Conservation (phyloP, 257 asterid genomes). For the Ocimum tenuiflorum region DNA sequence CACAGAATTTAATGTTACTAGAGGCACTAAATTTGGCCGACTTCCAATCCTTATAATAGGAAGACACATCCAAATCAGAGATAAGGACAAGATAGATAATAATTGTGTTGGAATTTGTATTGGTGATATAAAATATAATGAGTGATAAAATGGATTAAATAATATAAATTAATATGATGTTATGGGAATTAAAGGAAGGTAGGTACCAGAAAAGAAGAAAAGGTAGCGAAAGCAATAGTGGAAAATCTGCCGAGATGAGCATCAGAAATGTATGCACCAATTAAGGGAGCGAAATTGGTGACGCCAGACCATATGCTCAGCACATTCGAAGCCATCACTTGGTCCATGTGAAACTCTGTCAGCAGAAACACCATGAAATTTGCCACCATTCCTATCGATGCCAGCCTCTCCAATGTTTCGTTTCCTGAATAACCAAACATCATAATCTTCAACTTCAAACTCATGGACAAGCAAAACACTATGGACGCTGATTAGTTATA, state of each 20-base stretch:
- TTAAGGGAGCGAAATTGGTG: slow-evolving; percentile 50
- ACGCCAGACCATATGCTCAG: slow-evolving; percentile 51
- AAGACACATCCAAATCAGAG: too few species aligned
- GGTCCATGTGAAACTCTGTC: slow-evolving; percentile 63
- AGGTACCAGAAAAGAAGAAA: slow-evolving; percentile 46
- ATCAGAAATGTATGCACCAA: slow-evolving; percentile 68
- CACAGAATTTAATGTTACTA: background rate
- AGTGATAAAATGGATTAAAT: too few species aligned
- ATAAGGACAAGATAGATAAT: too few species aligned
- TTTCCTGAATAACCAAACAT: too few species aligned
- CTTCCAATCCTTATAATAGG: background rate
- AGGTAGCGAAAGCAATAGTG: slow-evolving; percentile 52
- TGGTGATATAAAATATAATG: too few species aligned
- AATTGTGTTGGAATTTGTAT: too few species aligned
- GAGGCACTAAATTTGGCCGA: background rate
- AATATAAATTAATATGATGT: too few species aligned
- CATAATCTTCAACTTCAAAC: too few species aligned
- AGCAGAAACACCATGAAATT: slow-evolving; percentile 64
- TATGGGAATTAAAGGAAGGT: background rate
- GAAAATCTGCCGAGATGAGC: slow-evolving; percentile 55
- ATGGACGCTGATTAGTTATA: too few species aligned
- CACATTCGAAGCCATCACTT: slow-evolving; percentile 65
- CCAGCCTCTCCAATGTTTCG: slow-evolving; percentile 79
- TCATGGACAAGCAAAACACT: too few species aligned
- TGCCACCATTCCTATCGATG: slow-evolving; percentile 49